A percentile compares a stretch with the other conserved stretches of the same genome.
These are phyloP conservation scores for Malbranchea cinnamomea DNA, from an alignment of 2,329 filamentous ascomycete genomes.

Conservation along the genomic window DNA sequence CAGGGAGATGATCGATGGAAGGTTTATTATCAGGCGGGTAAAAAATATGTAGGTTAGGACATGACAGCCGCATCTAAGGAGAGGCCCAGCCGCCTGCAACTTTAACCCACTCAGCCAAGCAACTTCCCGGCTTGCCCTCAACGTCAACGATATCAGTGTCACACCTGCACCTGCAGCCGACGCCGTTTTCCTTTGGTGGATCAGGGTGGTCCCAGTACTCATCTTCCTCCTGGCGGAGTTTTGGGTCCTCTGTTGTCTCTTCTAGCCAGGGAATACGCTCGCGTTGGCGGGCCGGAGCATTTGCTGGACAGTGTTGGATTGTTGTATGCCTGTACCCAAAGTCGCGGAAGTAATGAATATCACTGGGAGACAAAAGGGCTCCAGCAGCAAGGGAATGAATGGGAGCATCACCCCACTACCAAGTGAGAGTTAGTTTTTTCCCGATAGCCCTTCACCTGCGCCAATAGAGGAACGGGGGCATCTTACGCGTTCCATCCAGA, in stretches of 20 bases:
- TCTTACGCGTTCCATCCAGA: constrained; percentile 95
- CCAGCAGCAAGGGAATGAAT: constrained; percentile 96
- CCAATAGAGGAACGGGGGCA: constrained; percentile 13
- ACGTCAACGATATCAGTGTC: constrained; percentile 97
- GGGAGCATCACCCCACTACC: constrained; percentile 91
- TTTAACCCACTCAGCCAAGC: constrained; percentile 90
- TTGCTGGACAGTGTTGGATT: constrained; percentile 95
- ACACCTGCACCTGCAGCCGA: constrained; percentile 90
- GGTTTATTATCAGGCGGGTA: no score
- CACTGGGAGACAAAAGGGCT: constrained; percentile 60
- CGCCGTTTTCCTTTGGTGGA: constrained; percentile 80
- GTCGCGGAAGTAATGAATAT: constrained; percentile 98
- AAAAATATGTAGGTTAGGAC: no score
- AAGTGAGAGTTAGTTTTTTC: constrained; percentile 22
- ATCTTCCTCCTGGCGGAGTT: constrained; percentile 78
- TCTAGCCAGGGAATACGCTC: constrained; percentile 68
- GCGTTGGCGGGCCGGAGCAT: constrained; percentile 78
- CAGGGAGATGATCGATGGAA: no score
- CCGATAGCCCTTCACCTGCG: constrained; percentile 5
- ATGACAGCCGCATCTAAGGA: constrained; percentile 28
- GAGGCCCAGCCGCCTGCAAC: constrained; percentile 85
- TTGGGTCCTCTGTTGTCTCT: constrained; percentile 63
- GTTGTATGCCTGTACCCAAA: constrained; percentile 97
- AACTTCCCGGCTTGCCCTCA: constrained; percentile 93
- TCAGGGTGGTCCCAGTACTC: constrained; percentile 91